phyloP scores from a whole-genome alignment of 768 basidiomycete species.

The Trametes coccinea region DNA sequence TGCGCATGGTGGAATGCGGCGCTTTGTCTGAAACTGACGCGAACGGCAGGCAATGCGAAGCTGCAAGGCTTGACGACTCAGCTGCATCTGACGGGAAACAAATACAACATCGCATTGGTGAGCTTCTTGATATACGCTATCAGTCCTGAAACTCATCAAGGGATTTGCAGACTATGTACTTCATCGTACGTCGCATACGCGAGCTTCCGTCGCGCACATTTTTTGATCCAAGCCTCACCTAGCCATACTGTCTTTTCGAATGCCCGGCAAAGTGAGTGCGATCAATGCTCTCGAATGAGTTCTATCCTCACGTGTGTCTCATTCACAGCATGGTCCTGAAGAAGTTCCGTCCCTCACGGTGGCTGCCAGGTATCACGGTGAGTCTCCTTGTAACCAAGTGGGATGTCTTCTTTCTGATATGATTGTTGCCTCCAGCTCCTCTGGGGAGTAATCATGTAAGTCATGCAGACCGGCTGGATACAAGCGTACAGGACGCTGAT shows the following conservation, averaged over 20 bases:
- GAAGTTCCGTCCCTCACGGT: slow-evolving; percentile 65
- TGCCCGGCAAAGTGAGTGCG: slow-evolving; percentile 62
- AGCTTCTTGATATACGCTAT: slow-evolving; percentile 7
- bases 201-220: too few species aligned
- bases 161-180: slow-evolving; percentile 57
- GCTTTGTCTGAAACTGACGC: background rate
- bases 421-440: slow-evolving; percentile 39
- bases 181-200: slow-evolving; percentile 48
- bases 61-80: slow-evolving; percentile 52
- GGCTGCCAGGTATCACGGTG: slow-evolving; percentile 67
- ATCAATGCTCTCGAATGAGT: background rate
- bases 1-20: too few species aligned
- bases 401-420: background rate
- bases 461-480: background rate
- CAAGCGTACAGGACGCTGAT: background rate
- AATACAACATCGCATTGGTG: slow-evolving; percentile 67
- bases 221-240: background rate
- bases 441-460: slow-evolving; percentile 66
- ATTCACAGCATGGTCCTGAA: slow-evolving; percentile 49
- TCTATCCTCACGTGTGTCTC: background rate
- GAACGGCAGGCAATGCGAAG: slow-evolving; percentile 26
- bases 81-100: slow-evolving; percentile 53
- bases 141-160: background rate
- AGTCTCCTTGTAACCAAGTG: slow-evolving; percentile 13
- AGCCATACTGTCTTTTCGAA: slow-evolving; percentile 64